Evolutionary conservation across 1,284 basidiomycete genomes (phyloP), one percentile per base, ranked within the genome.

Genomic region (Trichosporon sp.): DNA sequence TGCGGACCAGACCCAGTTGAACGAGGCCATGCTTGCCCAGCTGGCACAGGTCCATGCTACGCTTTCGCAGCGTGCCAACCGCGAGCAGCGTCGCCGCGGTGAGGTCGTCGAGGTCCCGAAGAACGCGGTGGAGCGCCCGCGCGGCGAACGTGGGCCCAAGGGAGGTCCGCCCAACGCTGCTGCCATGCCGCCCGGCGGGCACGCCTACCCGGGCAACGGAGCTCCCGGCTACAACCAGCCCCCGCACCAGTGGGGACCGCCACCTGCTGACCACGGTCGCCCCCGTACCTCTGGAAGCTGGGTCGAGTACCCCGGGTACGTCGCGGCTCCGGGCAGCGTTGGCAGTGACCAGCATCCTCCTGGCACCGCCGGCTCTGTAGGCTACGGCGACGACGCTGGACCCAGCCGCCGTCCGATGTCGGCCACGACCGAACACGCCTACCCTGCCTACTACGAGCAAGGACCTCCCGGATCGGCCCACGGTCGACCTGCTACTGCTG

Each of bases 21-120:
- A 98, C 85, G 92, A 95, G 80, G 85, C 87, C 58, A 95, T 95
- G 92, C 92, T 96, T 88, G 89, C 90, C 73, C 91, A 93, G 68
- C 89, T 97, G 69, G 91, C 91, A 38, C 88, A 89, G 2, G 87
- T 96, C 34, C 94, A 97, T 75, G 91, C 93, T 32, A 88, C 87
- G 64, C 92, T 97, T 8, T 81, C 81, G 7, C 78, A 78, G 38
- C 75, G 79, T 9, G 85, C 86, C 27, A 83, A 84, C 56, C 76
- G 75, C 27, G 83, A 83, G 21, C 81, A 83, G 64, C 75, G 80
- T 31, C 76, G 78, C 65, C 75, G 82, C 27, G 81, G 82, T 2
- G 81, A 83, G 64, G 75, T 84, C 9, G 80, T 83, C n/a, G 81
- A 83, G 65, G 80, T 83, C 18, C 81, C 80, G 32, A 83, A 83